Conservation (phyloP, 441 rosid genomes). For the Populus hybrid region DNA sequence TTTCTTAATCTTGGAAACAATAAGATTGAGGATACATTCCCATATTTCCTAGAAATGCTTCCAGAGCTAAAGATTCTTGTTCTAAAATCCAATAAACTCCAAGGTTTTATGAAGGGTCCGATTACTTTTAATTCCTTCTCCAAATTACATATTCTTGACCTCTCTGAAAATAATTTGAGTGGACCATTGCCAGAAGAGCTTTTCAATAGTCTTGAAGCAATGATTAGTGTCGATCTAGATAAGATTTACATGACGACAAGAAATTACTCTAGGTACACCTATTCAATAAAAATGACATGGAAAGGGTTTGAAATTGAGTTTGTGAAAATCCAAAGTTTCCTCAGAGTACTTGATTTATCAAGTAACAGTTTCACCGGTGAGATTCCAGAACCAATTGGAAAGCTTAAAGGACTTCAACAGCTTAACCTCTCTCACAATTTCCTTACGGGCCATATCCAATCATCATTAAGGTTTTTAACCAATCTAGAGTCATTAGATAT, state of each 20-base stretch:
- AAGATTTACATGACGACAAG: background rate
- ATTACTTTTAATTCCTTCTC: too few relatives aligned
- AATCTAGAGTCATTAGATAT: background rate
- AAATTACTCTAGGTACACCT: accelerated
- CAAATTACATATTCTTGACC: too few relatives aligned
- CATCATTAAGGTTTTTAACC: background rate
- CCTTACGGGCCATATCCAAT: background rate
- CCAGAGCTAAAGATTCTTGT: too few relatives aligned
- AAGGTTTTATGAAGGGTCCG: too few relatives aligned
- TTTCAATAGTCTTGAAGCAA: conserved; percentile 1
- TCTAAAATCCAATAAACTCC: too few relatives aligned
- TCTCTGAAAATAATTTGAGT: too few relatives aligned
- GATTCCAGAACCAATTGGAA: background rate
- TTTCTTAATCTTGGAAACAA: too few relatives aligned
- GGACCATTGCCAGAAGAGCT: too few relatives aligned
- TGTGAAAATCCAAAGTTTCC: background rate
- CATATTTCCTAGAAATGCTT: too few relatives aligned
- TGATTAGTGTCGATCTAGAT: background rate
- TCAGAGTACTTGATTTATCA: background rate
- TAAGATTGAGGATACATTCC: too few relatives aligned
- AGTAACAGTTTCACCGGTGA: background rate
- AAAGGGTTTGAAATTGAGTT: background rate
- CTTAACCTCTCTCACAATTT: background rate
- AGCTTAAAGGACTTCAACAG: background rate
- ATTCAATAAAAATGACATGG: background rate